A percentile compares a stretch with the other conserved stretches of the same genome.
phyloP scores from a whole-genome alignment of 2,329 filamentous ascomycete species.

The Leptographium procerum region DNA sequence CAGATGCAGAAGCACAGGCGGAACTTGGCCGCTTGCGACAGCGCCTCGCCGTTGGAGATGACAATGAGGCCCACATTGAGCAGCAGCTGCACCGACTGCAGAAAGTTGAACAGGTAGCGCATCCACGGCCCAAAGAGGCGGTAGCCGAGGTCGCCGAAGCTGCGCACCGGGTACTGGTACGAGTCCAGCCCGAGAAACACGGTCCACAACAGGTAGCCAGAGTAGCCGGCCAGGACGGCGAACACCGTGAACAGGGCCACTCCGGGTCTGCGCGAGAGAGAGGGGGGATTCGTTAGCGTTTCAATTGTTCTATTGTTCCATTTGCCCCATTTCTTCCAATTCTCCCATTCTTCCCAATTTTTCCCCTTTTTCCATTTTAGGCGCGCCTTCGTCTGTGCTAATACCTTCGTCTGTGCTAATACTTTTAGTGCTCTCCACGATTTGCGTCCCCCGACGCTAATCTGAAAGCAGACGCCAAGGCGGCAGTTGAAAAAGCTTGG shows the following conservation, averaged over 20 bases:
- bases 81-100: conserved; percentile 36
- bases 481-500: not conserved
- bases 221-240: conserved; percentile 28
- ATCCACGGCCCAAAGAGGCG: conserved; percentile 32
- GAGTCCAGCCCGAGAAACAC: conserved; percentile 34
- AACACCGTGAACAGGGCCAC: conserved; percentile 35
- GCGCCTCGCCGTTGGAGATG: conserved; percentile 39
- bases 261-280: conserved; percentile 22
- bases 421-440: not conserved
- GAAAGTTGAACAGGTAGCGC: conserved; percentile 34
- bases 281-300: not conserved
- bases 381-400: not conserved
- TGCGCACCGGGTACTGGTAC: conserved; percentile 31
- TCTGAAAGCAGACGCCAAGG: not conserved
- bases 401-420: not conserved
- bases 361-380: too few species aligned
- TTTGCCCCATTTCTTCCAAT: too few species aligned
- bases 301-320: too few species aligned
- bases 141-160: conserved; percentile 37
- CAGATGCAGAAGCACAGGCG: conserved; percentile 42
- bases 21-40: conserved; percentile 39
- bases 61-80: conserved; percentile 41
- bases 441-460: not conserved
- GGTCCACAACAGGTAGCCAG: conserved; percentile 34
- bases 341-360: too few species aligned